Base-by-base conservation (phyloP, 345 rosid species). In the Brassica carinata region DNA sequence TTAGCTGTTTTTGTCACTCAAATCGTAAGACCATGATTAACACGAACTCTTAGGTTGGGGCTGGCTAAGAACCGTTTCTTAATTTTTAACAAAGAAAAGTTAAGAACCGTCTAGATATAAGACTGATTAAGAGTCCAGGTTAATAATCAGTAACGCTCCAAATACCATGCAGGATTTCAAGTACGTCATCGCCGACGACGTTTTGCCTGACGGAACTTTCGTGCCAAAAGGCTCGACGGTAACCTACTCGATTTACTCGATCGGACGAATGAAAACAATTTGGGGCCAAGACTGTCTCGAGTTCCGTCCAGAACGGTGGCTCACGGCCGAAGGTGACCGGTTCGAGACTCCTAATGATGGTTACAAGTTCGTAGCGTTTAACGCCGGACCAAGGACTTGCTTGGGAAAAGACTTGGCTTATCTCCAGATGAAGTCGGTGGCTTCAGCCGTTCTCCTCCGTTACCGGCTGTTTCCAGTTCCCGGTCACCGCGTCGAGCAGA, bases 341-440 rank as follows among this genome's bases (percentile, higher is more conserved):
- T 92, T 92, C 70, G 89, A 92, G 68, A 79, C 88, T 13, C 98
- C 97, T 0, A 89, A 91, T 30, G 98, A 94, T 51, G 87, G 93
- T 4, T 94, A 87, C 82, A 94, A 89, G 87, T 94, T 92, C 36
- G 92, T 92, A 59, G 90, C 98, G 2, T 94, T 94, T 27, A 94
- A 94, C 51, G 98, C 93, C 5, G 98, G 98, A 68, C 98, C 98
- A 13, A 89, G 98, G 75, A 92, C 90, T 77, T 94, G 98, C 53
- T 86, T 94, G 64, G 98, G 98, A 26, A 94, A 94, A 80, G 98
- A 94, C 83, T 77, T 94, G 83, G 98, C 98, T 53, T 94, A 94
- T 76, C 79, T 89, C 26, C 98, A 92, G 72, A 92, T 94, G 98
- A 94, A 92, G 77, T 92, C 97, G 0, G 92, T 88, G 76, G 97